Evolutionary conservation across 805 yeast genomes (phyloP).

Genomic region (Metschnikowia arizonensis): DNA sequence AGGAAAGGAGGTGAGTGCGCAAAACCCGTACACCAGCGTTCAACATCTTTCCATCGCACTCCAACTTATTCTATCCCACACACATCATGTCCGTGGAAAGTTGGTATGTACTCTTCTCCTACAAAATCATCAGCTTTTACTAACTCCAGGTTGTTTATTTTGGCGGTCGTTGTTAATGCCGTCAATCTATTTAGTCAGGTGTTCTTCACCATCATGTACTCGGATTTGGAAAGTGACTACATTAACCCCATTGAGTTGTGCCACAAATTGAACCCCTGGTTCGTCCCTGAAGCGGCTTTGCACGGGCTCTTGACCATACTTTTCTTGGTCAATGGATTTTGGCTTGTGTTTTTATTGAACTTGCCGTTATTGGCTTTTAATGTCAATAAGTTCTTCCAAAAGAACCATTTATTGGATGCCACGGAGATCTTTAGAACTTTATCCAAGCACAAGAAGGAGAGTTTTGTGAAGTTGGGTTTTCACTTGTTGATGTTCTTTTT

Average conservation of each 20-base stretch:
- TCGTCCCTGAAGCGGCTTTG: constrained; percentile 83
- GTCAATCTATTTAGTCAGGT: constrained; percentile 87
- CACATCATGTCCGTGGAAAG: constrained; percentile 26
- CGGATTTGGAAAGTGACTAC: constrained; percentile 93
- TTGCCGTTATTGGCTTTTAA: constrained; percentile 83
- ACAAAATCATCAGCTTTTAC: too few species aligned
- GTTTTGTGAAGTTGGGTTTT: constrained; percentile 86
- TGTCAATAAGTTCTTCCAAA: constrained; percentile 69
- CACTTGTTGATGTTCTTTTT: constrained; percentile 89
- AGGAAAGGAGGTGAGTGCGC: too few species aligned
- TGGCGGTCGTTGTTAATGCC: constrained; percentile 81
- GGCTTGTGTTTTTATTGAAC: constrained; percentile 84
- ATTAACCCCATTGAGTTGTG: constrained; percentile 96
- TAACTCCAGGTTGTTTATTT: constrained; percentile 52
- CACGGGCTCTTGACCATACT: constrained; percentile 69
- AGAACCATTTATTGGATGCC: constrained; percentile 87
- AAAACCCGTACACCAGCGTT: constrained; percentile 4
- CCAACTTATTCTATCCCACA: neutral
- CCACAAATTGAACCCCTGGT: constrained; percentile 82
- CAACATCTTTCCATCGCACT: constrained; percentile 5
- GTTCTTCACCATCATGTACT: constrained; percentile 91
- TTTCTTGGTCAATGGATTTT: constrained; percentile 82
- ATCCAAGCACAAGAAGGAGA: constrained; percentile 87
- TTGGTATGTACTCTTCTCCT: too few species aligned
- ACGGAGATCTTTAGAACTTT: constrained; percentile 96